phyloP scores from a whole-genome alignment of 495 filamentous ascomycete species.

The Podospora appendiculata region DNA sequence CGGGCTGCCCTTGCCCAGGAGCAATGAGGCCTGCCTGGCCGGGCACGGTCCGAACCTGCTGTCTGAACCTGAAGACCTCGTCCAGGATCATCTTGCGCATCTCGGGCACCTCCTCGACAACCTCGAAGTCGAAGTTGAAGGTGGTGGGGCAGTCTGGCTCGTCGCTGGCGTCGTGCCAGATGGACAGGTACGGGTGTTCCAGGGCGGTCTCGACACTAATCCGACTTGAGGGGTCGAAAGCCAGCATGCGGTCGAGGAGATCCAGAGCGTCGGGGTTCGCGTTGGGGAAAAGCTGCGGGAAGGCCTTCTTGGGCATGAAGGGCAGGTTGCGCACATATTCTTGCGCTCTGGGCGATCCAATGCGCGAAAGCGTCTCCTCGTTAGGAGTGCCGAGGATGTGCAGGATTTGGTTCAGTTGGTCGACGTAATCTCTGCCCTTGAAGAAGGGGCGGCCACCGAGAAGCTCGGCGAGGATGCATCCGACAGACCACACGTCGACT shows the following conservation, averaged over 20 bases:
- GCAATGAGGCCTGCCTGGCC: slow-evolving; percentile 21
- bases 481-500: slow-evolving; percentile 99
- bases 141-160: slow-evolving; percentile 87
- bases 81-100: slow-evolving; percentile 98
- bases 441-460: slow-evolving; percentile 97
- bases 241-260: slow-evolving; percentile 90
- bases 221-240: slow-evolving; percentile 87
- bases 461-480: slow-evolving; percentile 94
- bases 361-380: slow-evolving; percentile 88
- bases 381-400: slow-evolving; percentile 96
- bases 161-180: slow-evolving; percentile 97
- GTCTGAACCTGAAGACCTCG: slow-evolving; percentile 79
- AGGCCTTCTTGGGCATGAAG: slow-evolving; percentile 87
- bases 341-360: slow-evolving; percentile 91
- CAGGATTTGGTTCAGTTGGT: slow-evolving; percentile 98
- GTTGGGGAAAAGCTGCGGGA: slow-evolving; percentile 81
- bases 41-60: slow-evolving; percentile 61
- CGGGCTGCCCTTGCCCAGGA: slow-evolving; percentile 19
- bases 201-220: slow-evolving; percentile 90
- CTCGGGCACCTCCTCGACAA: slow-evolving; percentile 82
- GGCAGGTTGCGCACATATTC: slow-evolving; percentile 98
- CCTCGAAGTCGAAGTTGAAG: slow-evolving; percentile 97
- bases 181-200: slow-evolving; percentile 90
- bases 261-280: slow-evolving; percentile 96
- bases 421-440: slow-evolving; percentile 97